A percentile compares a stretch with the other conserved stretches of the same genome.
Evolutionary conservation across 2,329 filamentous ascomycete species (phyloP).

Genomic region (Fusarium virguliforme): DNA sequence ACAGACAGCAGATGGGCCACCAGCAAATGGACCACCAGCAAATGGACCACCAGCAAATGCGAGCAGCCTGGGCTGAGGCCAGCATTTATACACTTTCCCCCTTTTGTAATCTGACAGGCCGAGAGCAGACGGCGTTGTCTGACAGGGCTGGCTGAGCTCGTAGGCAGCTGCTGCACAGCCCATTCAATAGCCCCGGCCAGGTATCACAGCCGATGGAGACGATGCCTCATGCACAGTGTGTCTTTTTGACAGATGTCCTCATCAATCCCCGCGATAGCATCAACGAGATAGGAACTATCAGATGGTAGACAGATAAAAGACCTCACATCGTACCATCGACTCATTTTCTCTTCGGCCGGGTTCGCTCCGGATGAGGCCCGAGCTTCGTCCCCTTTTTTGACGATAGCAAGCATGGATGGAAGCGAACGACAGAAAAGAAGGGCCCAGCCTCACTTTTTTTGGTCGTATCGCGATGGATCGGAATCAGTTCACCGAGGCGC

Average conservation of each 20-base stretch:
- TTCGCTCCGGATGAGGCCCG: constrained; percentile 23
- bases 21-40: no score
- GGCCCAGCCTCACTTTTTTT: constrained; percentile 35
- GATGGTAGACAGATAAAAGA: constrained; percentile 2
- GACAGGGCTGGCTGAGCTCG: constrained; percentile 41
- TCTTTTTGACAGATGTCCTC: constrained; percentile 13
- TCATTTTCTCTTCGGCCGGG: constrained; percentile 20
- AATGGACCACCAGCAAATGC: no score
- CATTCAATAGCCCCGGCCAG: constrained; percentile 23
- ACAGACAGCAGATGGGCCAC: no score
- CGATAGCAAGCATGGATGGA: constrained; percentile 22
- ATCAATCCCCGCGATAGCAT: constrained; percentile 17
- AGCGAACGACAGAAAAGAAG: no score
- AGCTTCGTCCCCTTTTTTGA: constrained; percentile 27
- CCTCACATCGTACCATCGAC: constrained; percentile 39
- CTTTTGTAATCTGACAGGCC: constrained; percentile 11
- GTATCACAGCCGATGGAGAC: neutral
- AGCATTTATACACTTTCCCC: neutral
- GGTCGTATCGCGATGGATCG: constrained; percentile 20
- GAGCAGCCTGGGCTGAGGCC: constrained; percentile 35
- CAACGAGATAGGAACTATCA: constrained; percentile 2
- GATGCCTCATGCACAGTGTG: constrained; percentile 32
- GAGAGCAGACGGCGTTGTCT: constrained; percentile 15
- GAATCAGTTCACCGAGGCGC: constrained; percentile 38
- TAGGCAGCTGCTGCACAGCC: constrained; percentile 24